Conservation (phyloP, 305 asterid species). For the Rubia tinctorum region DNA sequence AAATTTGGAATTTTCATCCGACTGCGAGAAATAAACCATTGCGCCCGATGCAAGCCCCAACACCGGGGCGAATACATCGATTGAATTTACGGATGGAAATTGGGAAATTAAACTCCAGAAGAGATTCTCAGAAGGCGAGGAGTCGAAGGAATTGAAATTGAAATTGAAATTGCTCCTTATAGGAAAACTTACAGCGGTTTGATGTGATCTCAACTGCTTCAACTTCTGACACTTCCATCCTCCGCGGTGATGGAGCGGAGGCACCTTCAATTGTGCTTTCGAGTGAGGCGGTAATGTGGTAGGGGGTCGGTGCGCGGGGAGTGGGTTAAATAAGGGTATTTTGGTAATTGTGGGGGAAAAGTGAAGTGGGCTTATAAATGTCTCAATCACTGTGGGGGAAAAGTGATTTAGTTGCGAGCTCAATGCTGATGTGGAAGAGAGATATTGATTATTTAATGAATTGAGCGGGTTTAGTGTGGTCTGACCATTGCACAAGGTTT, state of each 20-base stretch:
- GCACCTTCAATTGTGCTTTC: background rate
- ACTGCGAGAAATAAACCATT: constrained; percentile 46
- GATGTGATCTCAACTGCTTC: constrained; percentile 13
- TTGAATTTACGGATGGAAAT: constrained; percentile 46
- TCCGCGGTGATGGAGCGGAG: constrained; percentile 25
- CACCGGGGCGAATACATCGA: constrained; percentile 54
- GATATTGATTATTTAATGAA: no score
- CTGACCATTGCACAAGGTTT: no score
- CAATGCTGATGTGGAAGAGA: no score
- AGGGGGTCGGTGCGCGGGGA: no score
- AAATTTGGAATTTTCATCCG: constrained; percentile 15
- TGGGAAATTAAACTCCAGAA: constrained; percentile 50
- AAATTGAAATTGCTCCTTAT: constrained; percentile 30
- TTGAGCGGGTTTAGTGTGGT: no score
- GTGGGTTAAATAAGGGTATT: no score
- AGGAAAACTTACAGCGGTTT: constrained; percentile 10
- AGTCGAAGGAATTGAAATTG: constrained; percentile 16
- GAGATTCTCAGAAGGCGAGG: constrained; percentile 42
- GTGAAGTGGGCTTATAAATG: no score
- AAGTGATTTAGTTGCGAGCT: no score
- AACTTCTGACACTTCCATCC: constrained; percentile 67
- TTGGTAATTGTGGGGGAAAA: no score
- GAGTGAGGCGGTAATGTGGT: constrained; percentile 26
- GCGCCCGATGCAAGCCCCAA: constrained; percentile 74
- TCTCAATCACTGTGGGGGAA: no score